A percentile compares a stretch with the other conserved stretches of the same genome.
Evolutionary conservation across 1,139 yeast species (phyloP).

Genomic region (Wickerhamomyces sp.): DNA sequence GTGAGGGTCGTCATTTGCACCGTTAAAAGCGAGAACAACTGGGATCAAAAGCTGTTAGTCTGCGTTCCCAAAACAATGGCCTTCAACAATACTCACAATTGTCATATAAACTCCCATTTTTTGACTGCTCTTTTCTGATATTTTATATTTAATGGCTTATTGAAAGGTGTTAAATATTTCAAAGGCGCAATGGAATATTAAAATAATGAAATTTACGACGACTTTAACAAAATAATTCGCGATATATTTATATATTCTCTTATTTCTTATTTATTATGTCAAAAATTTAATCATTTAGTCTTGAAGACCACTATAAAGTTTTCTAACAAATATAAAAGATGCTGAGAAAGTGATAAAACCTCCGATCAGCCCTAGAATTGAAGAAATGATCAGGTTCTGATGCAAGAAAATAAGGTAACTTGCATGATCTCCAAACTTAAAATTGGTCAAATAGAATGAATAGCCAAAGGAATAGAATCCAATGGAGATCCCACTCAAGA

Average conservation of each 20-base stretch:
- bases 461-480: slow-evolving; percentile 21
- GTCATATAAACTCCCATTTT: slow-evolving; percentile 33
- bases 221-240: neutral
- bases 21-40: slow-evolving; percentile 35
- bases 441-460: slow-evolving; percentile 20
- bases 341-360: slow-evolving; percentile 18
- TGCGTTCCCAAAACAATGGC: no score
- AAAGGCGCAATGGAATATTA: no score
- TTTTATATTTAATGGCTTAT: no score
- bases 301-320: slow-evolving; percentile 14
- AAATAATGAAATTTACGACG: no score
- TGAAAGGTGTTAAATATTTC: no score
- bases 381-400: slow-evolving; percentile 19
- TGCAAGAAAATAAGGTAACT: slow-evolving; percentile 17
- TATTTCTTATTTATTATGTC: neutral
- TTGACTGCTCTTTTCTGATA: neutral
- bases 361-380: slow-evolving; percentile 17
- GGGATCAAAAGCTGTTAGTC: no score
- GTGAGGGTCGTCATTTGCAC: slow-evolving; percentile 52
- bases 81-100: slow-evolving; percentile 12
- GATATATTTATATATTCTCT: neutral
- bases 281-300: neutral
- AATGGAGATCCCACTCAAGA: slow-evolving; percentile 21
- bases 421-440: slow-evolving; percentile 23
- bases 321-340: slow-evolving; percentile 15